Evolutionary conservation across 192 early-diverging fungal genomes (phyloP).

Genomic region (Entomortierella beljakovae): DNA sequence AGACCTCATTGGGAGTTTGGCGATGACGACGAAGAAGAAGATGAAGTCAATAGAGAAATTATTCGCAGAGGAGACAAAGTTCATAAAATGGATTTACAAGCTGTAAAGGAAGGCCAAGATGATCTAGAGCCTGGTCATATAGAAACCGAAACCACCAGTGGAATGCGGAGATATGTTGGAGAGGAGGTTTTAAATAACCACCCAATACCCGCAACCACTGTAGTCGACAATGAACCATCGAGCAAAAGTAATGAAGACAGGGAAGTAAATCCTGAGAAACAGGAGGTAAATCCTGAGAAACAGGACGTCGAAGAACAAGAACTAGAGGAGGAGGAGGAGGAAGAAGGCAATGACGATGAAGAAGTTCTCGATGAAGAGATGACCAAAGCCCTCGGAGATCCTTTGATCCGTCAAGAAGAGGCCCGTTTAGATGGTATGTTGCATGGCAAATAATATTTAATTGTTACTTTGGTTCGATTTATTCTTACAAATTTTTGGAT

Average conservation of each 20-base stretch:
- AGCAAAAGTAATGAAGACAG: constrained; percentile 15
- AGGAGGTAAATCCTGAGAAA: constrained; percentile 23
- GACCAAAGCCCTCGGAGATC: constrained; percentile 40
- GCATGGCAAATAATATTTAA: neutral
- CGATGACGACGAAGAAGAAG: constrained; percentile 33
- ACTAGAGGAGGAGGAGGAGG: constrained; percentile 37
- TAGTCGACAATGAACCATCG: constrained; percentile 7
- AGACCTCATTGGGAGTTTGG: constrained; percentile 54
- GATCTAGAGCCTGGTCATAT: constrained; percentile 14
- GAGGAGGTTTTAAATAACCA: neutral
- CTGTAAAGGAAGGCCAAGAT: constrained; percentile 28
- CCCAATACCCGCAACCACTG: neutral
- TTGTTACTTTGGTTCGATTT: neutral
- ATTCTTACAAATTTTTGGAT: neutral
- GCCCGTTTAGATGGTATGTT: constrained; percentile 51
- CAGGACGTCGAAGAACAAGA: constrained; percentile 42
- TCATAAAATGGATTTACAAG: constrained; percentile 17
- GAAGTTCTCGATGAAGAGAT: constrained; percentile 57
- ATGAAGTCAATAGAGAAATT: constrained; percentile 44
- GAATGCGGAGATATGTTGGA: neutral
- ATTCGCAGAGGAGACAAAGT: constrained; percentile 25
- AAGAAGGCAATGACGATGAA: constrained; percentile 47
- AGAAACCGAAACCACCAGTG: constrained; percentile 14
- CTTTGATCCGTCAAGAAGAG: constrained; percentile 39
- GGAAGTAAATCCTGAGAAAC: constrained; percentile 40